These are phyloP conservation scores for Fraxinus quadrangulata DNA, from an alignment of 257 asterid genomes.

Conservation along the genomic window DNA sequence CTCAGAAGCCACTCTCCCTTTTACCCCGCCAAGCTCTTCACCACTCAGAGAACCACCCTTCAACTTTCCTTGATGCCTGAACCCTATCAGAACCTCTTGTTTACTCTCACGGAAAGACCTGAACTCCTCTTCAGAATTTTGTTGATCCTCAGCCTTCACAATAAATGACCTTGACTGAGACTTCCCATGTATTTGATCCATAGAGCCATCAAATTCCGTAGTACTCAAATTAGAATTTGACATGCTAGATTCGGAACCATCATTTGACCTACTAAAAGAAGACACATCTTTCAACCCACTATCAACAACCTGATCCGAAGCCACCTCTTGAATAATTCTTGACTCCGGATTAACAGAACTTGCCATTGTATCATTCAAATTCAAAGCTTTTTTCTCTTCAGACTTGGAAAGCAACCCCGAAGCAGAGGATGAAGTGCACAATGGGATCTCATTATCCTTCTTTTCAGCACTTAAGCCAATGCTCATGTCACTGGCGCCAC, in stretches of 20 bases:
- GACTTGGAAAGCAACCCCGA: conserved; percentile 39
- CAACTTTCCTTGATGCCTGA: conserved; percentile 37
- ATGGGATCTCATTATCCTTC: conserved; percentile 65
- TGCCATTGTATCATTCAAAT: conserved; percentile 29
- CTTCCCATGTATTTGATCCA: conserved; percentile 42
- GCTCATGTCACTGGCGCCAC: conserved; percentile 96
- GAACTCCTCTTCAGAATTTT: conserved; percentile 34
- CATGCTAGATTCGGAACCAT: conserved; percentile 33
- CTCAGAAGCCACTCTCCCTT: conserved; percentile 30
- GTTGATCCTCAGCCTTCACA: conserved; percentile 41
- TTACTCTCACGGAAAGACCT: conserved; percentile 33
- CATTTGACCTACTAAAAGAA: conserved; percentile 41
- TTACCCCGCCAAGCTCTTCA: conserved; percentile 32
- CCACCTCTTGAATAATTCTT: conserved; percentile 34
- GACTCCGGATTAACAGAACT: conserved; percentile 48
- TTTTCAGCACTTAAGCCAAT: conserved; percentile 71
- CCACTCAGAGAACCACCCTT: conserved; percentile 33
- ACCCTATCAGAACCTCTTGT: conserved; percentile 21
- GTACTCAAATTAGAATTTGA: conserved; percentile 35
- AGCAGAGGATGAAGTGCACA: conserved; percentile 31
- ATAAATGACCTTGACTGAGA: conserved; percentile 45
- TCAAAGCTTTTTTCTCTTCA: conserved; percentile 39
- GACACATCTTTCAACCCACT: conserved; percentile 30
- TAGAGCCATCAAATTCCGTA: conserved; percentile 42
- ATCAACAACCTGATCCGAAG: conserved; percentile 30